A percentile compares a stretch with the other conserved stretches of the same genome.
Conservation (phyloP, 2,329 filamentous ascomycete genomes). For the Fusarium nanum region DNA sequence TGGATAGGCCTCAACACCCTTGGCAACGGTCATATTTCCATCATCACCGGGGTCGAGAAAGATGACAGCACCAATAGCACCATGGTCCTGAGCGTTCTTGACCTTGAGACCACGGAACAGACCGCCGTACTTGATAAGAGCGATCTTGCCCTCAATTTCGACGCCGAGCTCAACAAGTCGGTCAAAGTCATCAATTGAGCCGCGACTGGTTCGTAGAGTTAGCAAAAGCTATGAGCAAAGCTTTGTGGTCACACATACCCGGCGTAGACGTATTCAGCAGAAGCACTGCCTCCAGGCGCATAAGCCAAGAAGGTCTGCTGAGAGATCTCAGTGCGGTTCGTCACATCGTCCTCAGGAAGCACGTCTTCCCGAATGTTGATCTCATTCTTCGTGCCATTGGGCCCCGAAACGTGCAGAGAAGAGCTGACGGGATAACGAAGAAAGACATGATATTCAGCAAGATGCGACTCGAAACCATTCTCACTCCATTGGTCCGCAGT, state of each 20-base stretch:
- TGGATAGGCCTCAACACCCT: conserved; percentile 79
- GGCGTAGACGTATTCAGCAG: conserved; percentile 78
- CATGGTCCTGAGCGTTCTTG: conserved; percentile 84
- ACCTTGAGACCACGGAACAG: conserved; percentile 86
- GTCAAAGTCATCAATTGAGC: conserved; percentile 78
- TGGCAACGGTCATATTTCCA: conserved; percentile 77
- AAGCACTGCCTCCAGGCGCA: conserved; percentile 81
- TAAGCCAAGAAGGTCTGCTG: conserved; percentile 88
- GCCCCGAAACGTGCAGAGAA: conserved; percentile 56
- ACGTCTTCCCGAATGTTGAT: conserved; percentile 79
- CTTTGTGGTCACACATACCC: conserved; percentile 60
- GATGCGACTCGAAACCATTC: conserved; percentile 50
- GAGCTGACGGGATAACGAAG: conserved; percentile 71
- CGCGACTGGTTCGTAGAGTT: conserved; percentile 55
- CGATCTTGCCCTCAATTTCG: conserved; percentile 80
- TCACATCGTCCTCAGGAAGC: conserved; percentile 78
- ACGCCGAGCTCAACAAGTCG: conserved; percentile 76
- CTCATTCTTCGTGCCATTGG: conserved; percentile 65
- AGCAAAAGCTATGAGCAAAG: too few species aligned
- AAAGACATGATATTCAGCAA: conserved; percentile 67
- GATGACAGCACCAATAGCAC: conserved; percentile 82
- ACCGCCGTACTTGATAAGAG: conserved; percentile 78
- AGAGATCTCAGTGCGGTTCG: conserved; percentile 69
- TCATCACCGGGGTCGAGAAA: conserved; percentile 91
- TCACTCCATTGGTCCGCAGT: conserved; percentile 53